Evolutionary conservation across 176 grass and related monocot species (phyloP).

Genomic region (Bonia amplexicaulis): DNA sequence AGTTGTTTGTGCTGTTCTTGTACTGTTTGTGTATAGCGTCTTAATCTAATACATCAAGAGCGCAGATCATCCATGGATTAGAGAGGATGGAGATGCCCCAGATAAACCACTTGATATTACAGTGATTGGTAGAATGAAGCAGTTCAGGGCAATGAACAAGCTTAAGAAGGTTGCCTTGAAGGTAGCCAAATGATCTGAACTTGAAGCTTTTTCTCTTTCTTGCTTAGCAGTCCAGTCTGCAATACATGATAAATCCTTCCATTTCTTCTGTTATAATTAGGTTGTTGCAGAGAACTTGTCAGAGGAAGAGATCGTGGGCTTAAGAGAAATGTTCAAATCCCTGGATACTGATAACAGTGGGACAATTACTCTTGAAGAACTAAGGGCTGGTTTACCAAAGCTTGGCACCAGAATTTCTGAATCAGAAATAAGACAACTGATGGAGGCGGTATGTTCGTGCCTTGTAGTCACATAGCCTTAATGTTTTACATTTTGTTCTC

Average conservation of each 20-base stretch:
- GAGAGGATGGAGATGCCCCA: constrained; percentile 85
- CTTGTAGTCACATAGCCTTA: neutral
- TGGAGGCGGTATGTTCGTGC: constrained; percentile 74
- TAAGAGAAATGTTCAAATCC: constrained; percentile 91
- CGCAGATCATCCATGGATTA: constrained; percentile 82
- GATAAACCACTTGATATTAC: constrained; percentile 87
- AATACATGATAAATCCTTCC: neutral
- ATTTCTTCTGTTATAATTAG: constrained; percentile 33
- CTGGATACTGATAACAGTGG: constrained; percentile 94
- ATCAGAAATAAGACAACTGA: constrained; percentile 72
- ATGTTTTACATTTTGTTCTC: neutral
- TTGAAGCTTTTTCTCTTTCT: neutral
- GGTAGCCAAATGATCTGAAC: constrained; percentile 29
- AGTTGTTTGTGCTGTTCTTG: neutral
- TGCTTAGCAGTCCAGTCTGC: neutral
- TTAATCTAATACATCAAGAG: constrained; percentile 38
- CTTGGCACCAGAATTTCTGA: constrained; percentile 88
- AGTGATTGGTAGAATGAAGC: constrained; percentile 90
- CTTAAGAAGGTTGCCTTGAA: constrained; percentile 96
- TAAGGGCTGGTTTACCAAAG: constrained; percentile 90
- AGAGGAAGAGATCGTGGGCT: constrained; percentile 91
- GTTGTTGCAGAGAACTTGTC: constrained; percentile 88
- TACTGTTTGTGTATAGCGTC: neutral
- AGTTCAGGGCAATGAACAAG: constrained; percentile 98
- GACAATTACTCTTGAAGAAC: constrained; percentile 79